Evolutionary conservation across 495 filamentous ascomycete genomes (phyloP).

Genomic region (Talaromyces stipitatus): DNA sequence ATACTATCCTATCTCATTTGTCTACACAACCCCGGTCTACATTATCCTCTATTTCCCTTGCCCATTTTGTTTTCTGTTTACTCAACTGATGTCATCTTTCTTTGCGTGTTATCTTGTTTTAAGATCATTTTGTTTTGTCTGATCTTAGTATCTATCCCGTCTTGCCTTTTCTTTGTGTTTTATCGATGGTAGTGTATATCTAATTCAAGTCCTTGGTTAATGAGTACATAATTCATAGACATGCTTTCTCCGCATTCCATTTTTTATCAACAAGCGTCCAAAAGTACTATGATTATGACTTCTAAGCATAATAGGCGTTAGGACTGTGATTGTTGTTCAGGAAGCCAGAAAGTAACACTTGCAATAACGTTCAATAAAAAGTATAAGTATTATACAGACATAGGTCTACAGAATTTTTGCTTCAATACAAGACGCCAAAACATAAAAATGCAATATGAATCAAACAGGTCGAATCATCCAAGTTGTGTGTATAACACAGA

Average conservation of each 20-base stretch:
- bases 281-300: too few relatives aligned
- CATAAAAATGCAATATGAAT: not conserved
- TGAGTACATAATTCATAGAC: not conserved
- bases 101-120: not conserved
- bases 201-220: not conserved
- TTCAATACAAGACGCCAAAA: not conserved
- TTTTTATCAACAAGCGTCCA: too few relatives aligned
- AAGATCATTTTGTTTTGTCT: not conserved
- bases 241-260: too few relatives aligned
- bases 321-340: too few relatives aligned
- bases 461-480: not conserved
- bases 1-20: constrained; percentile 14
- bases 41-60: not conserved
- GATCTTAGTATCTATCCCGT: too few relatives aligned
- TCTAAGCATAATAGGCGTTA: too few relatives aligned
- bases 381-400: not conserved
- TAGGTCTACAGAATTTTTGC: not conserved
- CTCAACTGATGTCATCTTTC: not conserved
- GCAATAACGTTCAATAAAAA: not conserved
- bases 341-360: not conserved
- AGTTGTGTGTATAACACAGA: not conserved
- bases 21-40: not conserved
- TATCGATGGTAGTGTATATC: constrained; percentile 21
- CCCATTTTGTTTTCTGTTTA: not conserved
- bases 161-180: constrained; percentile 7